A percentile compares a stretch with the other conserved stretches of the same genome.
Conservation (phyloP, 768 basidiomycete species). For the Leccinum ochraceum region DNA sequence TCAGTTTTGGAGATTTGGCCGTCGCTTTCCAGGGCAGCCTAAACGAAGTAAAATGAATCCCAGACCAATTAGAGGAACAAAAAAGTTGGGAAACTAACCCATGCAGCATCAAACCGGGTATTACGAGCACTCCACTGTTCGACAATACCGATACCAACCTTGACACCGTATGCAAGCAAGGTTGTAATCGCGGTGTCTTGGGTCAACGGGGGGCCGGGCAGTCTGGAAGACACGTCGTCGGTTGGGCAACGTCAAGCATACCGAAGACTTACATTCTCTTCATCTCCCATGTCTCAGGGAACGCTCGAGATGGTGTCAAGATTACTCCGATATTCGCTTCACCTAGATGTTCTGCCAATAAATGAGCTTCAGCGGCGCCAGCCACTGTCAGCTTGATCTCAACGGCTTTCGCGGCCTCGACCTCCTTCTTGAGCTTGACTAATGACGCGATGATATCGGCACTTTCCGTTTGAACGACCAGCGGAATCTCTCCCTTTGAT, state of each 20-base stretch:
- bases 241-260: background rate
- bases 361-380: constrained; percentile 68
- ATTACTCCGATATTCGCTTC: constrained; percentile 71
- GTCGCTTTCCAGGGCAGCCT: constrained; percentile 43
- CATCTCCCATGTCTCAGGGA: constrained; percentile 72
- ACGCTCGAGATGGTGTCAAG: constrained; percentile 63
- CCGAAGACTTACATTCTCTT: constrained; percentile 32
- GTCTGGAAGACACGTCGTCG: constrained; percentile 21
- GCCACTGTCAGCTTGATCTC: constrained; percentile 59
- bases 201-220: constrained; percentile 34
- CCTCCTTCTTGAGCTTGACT: constrained; percentile 64
- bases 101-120: constrained; percentile 76
- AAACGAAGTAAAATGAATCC: constrained; percentile 4
- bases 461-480: constrained; percentile 73
- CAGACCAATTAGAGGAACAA: background rate
- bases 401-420: constrained; percentile 47
- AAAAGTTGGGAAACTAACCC: constrained; percentile 52
- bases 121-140: constrained; percentile 75
- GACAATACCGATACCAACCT: constrained; percentile 65
- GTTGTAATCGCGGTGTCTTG: constrained; percentile 55
- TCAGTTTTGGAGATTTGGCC: constrained; percentile 42
- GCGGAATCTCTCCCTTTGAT: constrained; percentile 62
- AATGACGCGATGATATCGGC: constrained; percentile 84
- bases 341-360: constrained; percentile 73
- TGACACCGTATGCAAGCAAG: constrained; percentile 68